Percentiles rank a stretch among this genome's conserved stretches.
These are phyloP conservation scores for Hyaloscypha bicolor DNA, from an alignment of 495 filamentous ascomycete species.

Conservation along the genomic window DNA sequence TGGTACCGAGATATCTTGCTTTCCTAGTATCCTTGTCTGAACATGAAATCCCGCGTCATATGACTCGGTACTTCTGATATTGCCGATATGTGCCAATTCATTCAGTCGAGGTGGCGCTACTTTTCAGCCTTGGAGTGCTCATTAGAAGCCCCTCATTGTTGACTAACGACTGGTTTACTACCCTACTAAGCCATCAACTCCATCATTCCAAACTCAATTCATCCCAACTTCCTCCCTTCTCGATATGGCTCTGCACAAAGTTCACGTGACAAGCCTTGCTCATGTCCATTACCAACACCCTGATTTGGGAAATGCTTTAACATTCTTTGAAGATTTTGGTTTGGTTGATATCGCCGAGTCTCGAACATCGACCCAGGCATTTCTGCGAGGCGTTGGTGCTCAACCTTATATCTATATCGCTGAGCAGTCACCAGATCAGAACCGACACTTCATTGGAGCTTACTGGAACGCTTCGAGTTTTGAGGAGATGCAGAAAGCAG, in stretches of 20 bases:
- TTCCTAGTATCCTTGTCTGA: too few relatives aligned
- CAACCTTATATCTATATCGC: slow-evolving; percentile 58
- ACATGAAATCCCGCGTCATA: too few relatives aligned
- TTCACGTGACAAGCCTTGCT: slow-evolving; percentile 10
- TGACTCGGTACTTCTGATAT: too few relatives aligned
- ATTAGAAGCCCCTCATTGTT: too few relatives aligned
- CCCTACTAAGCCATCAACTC: too few relatives aligned
- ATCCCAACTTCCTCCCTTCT: too few relatives aligned
- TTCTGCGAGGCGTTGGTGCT: slow-evolving; percentile 58
- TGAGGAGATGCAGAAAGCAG: slow-evolving; percentile 51
- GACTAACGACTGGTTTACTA: too few relatives aligned
- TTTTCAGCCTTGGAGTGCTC: too few relatives aligned
- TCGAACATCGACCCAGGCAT: slow-evolving; percentile 43
- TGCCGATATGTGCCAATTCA: too few relatives aligned
- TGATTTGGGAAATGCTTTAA: slow-evolving; percentile 25
- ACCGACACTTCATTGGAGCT: slow-evolving; percentile 53
- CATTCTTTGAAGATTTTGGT: slow-evolving; percentile 9
- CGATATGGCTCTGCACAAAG: background rate
- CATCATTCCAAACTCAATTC: too few relatives aligned
- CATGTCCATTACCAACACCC: slow-evolving; percentile 32
- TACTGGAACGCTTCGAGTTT: slow-evolving; percentile 55
- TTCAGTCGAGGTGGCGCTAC: too few relatives aligned
- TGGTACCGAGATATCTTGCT: too few relatives aligned
- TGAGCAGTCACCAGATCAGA: slow-evolving; percentile 40
- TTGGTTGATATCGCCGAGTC: slow-evolving; percentile 2